Conservation (phyloP, 495 filamentous ascomycete species). For the Talaromyces borbonicus region DNA sequence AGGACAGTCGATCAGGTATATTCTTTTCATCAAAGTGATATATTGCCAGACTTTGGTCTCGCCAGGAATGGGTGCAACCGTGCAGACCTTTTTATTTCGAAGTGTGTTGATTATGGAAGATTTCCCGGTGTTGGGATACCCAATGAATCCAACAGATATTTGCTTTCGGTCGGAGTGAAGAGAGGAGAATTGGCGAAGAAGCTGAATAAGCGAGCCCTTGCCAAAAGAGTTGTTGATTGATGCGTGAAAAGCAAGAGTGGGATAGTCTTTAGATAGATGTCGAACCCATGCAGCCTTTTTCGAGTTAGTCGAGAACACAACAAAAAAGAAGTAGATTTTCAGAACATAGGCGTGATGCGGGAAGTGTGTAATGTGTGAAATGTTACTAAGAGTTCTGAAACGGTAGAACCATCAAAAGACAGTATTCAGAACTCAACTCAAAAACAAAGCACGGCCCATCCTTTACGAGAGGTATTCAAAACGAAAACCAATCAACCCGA, state of each 20-base stretch:
- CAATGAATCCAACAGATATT: slow-evolving; percentile 79
- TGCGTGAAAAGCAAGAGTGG: slow-evolving; percentile 88
- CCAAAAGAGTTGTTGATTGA: slow-evolving; percentile 88
- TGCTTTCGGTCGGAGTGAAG: slow-evolving; percentile 89
- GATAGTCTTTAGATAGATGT: slow-evolving; percentile 71
- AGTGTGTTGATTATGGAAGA: slow-evolving; percentile 90
- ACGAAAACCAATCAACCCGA: slow-evolving; percentile 68
- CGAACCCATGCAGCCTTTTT: slow-evolving; percentile 77
- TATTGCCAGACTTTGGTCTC: slow-evolving; percentile 97
- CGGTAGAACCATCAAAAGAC: slow-evolving; percentile 27
- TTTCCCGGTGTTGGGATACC: slow-evolving; percentile 85
- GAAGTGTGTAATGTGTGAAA: slow-evolving; percentile 67
- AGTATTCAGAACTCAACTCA: slow-evolving; percentile 74
- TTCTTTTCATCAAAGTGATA: slow-evolving; percentile 91
- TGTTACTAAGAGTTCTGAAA: slow-evolving; percentile 96
- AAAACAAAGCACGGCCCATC: slow-evolving; percentile 57
- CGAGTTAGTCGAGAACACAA: slow-evolving; percentile 26
- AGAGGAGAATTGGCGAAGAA: slow-evolving; percentile 83
- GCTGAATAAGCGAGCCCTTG: slow-evolving; percentile 68
- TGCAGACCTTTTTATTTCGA: slow-evolving; percentile 85
- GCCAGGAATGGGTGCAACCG: slow-evolving; percentile 89
- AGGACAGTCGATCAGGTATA: slow-evolving; percentile 95
- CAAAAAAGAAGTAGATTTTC: not conserved
- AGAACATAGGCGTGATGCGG: too few species aligned
- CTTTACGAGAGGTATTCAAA: slow-evolving; percentile 57